phyloP scores from a whole-genome alignment of 192 early-diverging fungal species.

The Dispira simplex region DNA sequence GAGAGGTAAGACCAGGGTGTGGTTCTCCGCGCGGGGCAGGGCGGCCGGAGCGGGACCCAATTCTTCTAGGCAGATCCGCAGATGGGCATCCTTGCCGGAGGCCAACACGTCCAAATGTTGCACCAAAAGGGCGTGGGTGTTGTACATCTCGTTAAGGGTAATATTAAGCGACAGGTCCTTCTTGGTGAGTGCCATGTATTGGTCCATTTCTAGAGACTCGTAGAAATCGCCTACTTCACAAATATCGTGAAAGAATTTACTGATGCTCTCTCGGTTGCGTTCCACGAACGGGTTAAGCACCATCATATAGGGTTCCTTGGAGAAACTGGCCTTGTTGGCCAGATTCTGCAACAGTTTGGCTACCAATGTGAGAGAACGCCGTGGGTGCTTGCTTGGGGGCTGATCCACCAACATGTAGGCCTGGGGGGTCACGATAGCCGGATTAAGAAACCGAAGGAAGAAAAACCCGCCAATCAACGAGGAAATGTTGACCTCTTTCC shows the following conservation, averaged over 20 bases:
- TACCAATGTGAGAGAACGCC: conserved; percentile 78
- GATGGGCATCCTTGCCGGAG: conserved; percentile 63
- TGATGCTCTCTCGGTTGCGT: conserved; percentile 67
- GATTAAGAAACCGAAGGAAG: conserved; percentile 91
- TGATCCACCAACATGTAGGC: conserved; percentile 86
- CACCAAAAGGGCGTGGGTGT: conserved; percentile 69
- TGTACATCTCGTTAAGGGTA: conserved; percentile 88
- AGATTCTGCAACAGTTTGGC: conserved; percentile 94
- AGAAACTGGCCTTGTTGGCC: conserved; percentile 82
- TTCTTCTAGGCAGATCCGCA: conserved; percentile 65
- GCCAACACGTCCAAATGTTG: conserved; percentile 71
- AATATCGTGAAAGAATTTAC: conserved; percentile 77
- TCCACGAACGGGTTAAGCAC: conserved; percentile 83
- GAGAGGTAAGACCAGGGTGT: conserved; percentile 48
- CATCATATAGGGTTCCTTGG: conserved; percentile 87
- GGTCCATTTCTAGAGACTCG: conserved; percentile 95
- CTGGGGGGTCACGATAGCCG: conserved; percentile 92
- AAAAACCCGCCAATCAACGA: conserved; percentile 97
- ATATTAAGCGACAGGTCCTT: conserved; percentile 81
- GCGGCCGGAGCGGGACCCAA: conserved; percentile 48
- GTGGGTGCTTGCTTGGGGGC: conserved; percentile 58
- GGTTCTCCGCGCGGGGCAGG: conserved; percentile 67
- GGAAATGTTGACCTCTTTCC: conserved; percentile 73
- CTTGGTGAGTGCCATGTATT: conserved; percentile 90
- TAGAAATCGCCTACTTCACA: conserved; percentile 94